Evolutionary conservation across 129 eudicot species (phyloP), one percentile per base, ranked within the genome.

Genomic region (Mikania micrantha): DNA sequence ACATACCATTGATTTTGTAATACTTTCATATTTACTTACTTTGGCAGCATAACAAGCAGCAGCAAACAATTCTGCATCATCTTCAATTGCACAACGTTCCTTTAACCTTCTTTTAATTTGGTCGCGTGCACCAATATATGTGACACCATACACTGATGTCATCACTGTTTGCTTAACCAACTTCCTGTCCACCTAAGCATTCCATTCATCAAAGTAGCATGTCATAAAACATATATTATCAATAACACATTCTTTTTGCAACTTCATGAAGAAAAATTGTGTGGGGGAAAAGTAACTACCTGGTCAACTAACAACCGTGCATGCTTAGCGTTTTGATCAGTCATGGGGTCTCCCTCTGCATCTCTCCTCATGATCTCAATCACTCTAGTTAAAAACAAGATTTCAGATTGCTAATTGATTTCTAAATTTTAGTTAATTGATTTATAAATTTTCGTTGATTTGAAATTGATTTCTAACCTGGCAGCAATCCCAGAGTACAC

Each of bases 71-170:
- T 88, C 90, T 1, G 74, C 56, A 60, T 91, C 90, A 77, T 88
- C 90, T 34, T 80, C 96, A 9, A 91, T 79, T 44, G 78, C 81
- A 72, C 82, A 66, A 62, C 96, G 93, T 80, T 91, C 97, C 69
- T 87, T 85, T 70, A 91, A 77, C 69, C 97, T 81, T 73, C 77
- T 88, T 83, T 83, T 91, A 68, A 91, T 91, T 76, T 91, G 97
- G 70, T 91, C 97, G 67, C 97, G 96, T n/a, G 97, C 97, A 72
- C 97, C 97, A 24, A 87, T 82, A 73, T 85, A 91, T 2, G 97
- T 91, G 64, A 91, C 97, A 59, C 97, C 97, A 39, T 91, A 91
- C 56, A 91, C 97, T 54, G 96, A 87, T n/a, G 97, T 91, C 97
- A 91, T 91, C 74, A 91, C 97, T 15, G 97, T 91, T 81, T 91